phyloP scores from a whole-genome alignment of 2,329 filamentous ascomycete species.

The Furcasterigmium furcatum region DNA sequence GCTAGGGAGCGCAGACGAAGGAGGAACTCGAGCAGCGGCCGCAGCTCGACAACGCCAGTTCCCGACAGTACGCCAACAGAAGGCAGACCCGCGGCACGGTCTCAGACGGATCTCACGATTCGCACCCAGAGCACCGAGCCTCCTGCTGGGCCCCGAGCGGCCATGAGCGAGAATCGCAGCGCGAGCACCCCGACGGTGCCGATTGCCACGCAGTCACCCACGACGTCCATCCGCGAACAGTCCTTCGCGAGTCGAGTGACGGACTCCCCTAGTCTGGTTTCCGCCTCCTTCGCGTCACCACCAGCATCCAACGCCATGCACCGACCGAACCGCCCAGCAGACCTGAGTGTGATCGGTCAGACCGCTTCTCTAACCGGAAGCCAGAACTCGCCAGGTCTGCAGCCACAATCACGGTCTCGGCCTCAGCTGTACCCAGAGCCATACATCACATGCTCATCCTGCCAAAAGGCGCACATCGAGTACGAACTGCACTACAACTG shows the following conservation, averaged over 20 bases:
- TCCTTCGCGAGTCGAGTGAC: slow-evolving; percentile 34
- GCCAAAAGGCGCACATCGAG: slow-evolving; percentile 70
- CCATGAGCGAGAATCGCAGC: slow-evolving; percentile 39
- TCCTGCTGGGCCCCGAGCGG: slow-evolving; percentile 28
- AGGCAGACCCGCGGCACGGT: slow-evolving; percentile 51
- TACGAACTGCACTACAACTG: slow-evolving; percentile 88
- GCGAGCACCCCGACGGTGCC: slow-evolving; percentile 30
- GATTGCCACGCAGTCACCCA: slow-evolving; percentile 15
- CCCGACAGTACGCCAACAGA: slow-evolving; percentile 35
- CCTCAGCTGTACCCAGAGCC: slow-evolving; percentile 64
- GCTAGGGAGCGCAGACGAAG: slow-evolving; percentile 45
- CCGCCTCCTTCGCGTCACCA: slow-evolving; percentile 12
- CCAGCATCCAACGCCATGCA: slow-evolving; percentile 8
- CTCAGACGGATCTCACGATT: slow-evolving; percentile 60
- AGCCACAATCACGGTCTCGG: slow-evolving; percentile 30
- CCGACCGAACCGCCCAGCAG: slow-evolving; percentile 30
- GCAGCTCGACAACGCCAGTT: slow-evolving; percentile 49
- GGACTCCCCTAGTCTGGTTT: slow-evolving; percentile 6
- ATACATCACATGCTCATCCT: slow-evolving; percentile 69
- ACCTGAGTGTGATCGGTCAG: slow-evolving; percentile 33
- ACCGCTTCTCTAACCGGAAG: slow-evolving; percentile 24
- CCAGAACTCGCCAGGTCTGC: slow-evolving; percentile 30
- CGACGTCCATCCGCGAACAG: slow-evolving; percentile 15
- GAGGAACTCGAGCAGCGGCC: slow-evolving; percentile 51
- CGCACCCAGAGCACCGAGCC: slow-evolving; percentile 37